phyloP scores from a whole-genome alignment of 768 basidiomycete species.

The Boletus sp. region DNA sequence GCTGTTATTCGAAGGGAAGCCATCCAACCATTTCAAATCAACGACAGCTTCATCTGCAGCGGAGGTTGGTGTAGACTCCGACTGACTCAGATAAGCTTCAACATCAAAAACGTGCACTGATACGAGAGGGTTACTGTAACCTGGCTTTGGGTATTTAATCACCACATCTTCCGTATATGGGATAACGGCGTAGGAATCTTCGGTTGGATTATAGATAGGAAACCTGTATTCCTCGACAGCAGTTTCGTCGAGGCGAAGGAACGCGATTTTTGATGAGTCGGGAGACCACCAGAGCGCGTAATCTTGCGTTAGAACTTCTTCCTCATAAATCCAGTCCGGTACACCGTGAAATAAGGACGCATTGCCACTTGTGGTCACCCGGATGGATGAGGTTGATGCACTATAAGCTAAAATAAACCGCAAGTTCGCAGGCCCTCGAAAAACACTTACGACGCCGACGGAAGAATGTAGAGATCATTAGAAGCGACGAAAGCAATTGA shows the following conservation, averaged over 20 bases:
- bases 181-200: conserved; percentile 63
- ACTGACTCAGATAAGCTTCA: conserved; percentile 43
- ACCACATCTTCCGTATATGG: conserved; percentile 69
- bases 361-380: conserved; percentile 80
- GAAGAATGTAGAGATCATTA: conserved; percentile 88
- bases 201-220: conserved; percentile 89
- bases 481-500: conserved; percentile 82
- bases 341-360: conserved; percentile 89
- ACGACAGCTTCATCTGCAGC: conserved; percentile 44
- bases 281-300: conserved; percentile 93
- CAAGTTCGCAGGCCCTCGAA: not conserved
- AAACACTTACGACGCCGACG: conserved; percentile 56
- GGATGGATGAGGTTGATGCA: conserved; percentile 50
- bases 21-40: conserved; percentile 65
- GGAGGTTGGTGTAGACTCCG: conserved; percentile 26
- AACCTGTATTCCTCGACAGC: conserved; percentile 82
- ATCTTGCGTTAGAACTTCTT: conserved; percentile 77
- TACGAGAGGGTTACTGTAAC: conserved; percentile 86
- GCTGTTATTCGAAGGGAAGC: conserved; percentile 57
- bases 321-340: conserved; percentile 97
- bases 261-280: conserved; percentile 58
- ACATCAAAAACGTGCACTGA: conserved; percentile 83
- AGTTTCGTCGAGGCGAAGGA: conserved; percentile 86
- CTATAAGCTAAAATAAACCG: conserved; percentile 22
- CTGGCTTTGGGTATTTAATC: conserved; percentile 87